phyloP scores from a whole-genome alignment of 164 flowering plant genomes.

The Macadamia integrifolia region DNA sequence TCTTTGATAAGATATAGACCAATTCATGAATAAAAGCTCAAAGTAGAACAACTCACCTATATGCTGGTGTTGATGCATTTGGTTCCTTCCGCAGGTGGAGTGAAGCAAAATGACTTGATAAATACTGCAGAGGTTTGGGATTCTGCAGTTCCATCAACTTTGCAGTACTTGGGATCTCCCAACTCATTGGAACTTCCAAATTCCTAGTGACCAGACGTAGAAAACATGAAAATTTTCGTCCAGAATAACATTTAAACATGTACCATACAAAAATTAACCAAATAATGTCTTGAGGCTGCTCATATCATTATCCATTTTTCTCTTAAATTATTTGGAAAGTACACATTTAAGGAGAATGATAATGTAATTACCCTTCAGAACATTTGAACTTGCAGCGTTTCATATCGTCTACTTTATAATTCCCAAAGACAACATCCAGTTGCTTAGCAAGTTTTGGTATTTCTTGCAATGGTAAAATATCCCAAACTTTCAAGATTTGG shows the following conservation, averaged over 20 bases:
- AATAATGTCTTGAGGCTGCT: too few species aligned
- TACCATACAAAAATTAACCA: background rate
- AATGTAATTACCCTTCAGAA: constrained; percentile 45
- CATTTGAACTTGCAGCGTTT: constrained; percentile 45
- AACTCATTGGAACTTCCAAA: constrained; percentile 61
- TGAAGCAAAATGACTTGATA: too few species aligned
- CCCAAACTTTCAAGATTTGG: constrained; percentile 64
- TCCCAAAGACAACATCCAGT: constrained; percentile 38
- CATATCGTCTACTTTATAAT: constrained; percentile 45
- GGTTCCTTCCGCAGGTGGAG: too few species aligned
- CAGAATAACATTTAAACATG: background rate
- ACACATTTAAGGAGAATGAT: too few species aligned
- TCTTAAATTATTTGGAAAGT: background rate
- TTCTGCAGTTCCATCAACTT: too few species aligned
- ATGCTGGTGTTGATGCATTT: too few species aligned
- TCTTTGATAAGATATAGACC: too few species aligned
- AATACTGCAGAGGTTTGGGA: too few species aligned
- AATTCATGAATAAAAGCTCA: too few species aligned
- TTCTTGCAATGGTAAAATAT: constrained; percentile 52
- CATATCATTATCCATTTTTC: too few species aligned
- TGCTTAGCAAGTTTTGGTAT: constrained; percentile 46
- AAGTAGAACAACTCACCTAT: too few species aligned
- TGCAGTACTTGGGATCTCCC: constrained; percentile 23
- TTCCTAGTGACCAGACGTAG: constrained; percentile 22
- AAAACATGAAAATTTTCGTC: too few species aligned